These are phyloP conservation scores for Dioszegia hungarica DNA, from an alignment of 768 basidiomycete genomes.

Conservation along the genomic window DNA sequence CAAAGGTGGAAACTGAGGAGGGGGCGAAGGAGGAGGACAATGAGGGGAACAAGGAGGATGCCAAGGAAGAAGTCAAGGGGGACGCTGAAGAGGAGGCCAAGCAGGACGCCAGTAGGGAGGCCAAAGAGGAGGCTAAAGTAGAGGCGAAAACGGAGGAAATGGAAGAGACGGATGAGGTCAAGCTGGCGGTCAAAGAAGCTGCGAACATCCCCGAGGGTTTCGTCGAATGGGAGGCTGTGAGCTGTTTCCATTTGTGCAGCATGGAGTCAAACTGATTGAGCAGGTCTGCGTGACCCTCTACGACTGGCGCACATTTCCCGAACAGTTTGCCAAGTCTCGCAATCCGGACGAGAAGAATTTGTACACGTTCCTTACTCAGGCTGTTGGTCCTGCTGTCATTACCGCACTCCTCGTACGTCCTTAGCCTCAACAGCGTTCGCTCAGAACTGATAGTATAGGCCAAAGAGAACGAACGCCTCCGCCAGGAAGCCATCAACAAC, in stretches of 20 bases:
- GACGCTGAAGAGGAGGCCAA: background rate
- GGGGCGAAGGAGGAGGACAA: conserved; percentile 2
- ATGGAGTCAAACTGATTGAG: background rate
- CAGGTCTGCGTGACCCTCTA: conserved; percentile 76
- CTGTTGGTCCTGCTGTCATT: conserved; percentile 67
- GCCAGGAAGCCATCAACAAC: conserved; percentile 72
- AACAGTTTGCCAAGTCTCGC: conserved; percentile 67
- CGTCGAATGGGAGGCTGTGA: conserved; percentile 86
- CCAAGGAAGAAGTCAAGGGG: too few species aligned
- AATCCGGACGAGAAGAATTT: conserved; percentile 78
- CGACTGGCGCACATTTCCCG: conserved; percentile 78
- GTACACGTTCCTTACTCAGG: conserved; percentile 61
- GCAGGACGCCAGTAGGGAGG: background rate
- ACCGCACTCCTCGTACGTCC: conserved; percentile 64
- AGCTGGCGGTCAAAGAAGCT: conserved; percentile 26
- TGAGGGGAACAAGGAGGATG: conserved; percentile 49
- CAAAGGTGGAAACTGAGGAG: conserved; percentile 13
- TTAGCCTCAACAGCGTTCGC: background rate
- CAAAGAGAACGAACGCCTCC: conserved; percentile 42
- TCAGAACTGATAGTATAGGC: conserved; percentile 17
- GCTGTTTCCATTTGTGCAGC: background rate
- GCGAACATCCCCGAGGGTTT: conserved; percentile 28
- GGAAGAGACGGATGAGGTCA: conserved; percentile 53
- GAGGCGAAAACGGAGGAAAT: conserved; percentile 10
- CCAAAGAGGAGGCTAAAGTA: background rate